Evolutionary conservation across 2,329 filamentous ascomycete genomes (phyloP), one percentile per base, ranked within the genome.

Genomic region (Colletotrichum tabaci): DNA sequence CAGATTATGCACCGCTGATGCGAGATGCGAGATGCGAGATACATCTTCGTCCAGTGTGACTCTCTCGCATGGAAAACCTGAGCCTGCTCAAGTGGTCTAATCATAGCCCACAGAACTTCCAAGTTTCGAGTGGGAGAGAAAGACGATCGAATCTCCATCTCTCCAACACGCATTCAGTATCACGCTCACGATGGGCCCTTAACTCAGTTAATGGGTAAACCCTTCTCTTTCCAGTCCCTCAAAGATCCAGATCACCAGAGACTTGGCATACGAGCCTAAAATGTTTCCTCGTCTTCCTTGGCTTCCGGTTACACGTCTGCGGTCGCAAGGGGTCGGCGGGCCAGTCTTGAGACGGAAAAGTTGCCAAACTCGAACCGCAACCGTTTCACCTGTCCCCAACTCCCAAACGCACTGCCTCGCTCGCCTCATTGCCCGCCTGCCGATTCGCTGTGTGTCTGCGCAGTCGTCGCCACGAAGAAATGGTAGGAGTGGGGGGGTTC

Each of bases 331-430:
- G 70, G 42, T 56, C 53, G 26, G 50, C 66, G 55, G 30, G 70
- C 66, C 61, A 26, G 57, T 72, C 70, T 71, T 71, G 70, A 72
- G 70, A 72, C 66, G 70, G 61, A 50, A 49, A 61, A 56, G 42
- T 49, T 71, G 61, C 61, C 66, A 66, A 56, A 67, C 66, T 72
- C 70, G 66, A 72, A 72, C 70, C 70, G 55, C 66, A 71, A 72
- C 61, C 55, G 70, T 72, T 72, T 72, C 70, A 72, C 23, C 61
- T 63, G 52, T 53, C 16, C 67, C 47, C 60, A 7, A 16, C 18
- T 60, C 40, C 65, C 66, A 38, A 50, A 56, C 67, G 56, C 61
- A 72, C 66, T 42, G 66, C 70, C 70, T 72, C 70, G 55, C 61
- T 61, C 26, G 66, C 66, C 66, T 72, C 30, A 52, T 42, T 42